Conservation (phyloP, 495 filamentous ascomycete species). For the Talaromyces adpressus region DNA sequence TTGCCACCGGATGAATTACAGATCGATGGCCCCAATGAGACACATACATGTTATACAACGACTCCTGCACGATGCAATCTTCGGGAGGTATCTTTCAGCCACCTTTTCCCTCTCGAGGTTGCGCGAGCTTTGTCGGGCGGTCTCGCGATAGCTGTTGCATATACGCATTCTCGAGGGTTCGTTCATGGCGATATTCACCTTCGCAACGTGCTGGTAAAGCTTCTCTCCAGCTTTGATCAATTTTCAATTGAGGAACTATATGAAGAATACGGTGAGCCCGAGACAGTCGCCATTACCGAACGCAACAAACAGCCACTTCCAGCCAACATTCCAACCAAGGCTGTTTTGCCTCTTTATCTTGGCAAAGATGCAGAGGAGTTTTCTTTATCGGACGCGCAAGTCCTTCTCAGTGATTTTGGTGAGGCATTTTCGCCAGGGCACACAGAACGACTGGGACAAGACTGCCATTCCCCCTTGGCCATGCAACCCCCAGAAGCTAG, state of each 20-base stretch:
- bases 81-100: slow-evolving; percentile 18
- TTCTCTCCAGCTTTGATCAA: slow-evolving; percentile 23
- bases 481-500: slow-evolving; percentile 25
- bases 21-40: slow-evolving; percentile 25
- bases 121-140: slow-evolving; percentile 20
- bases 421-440: slow-evolving; percentile 8
- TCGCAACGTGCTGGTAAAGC: slow-evolving; percentile 28
- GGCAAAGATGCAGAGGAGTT: slow-evolving; percentile 7
- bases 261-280: slow-evolving; percentile 17
- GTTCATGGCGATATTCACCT: slow-evolving; percentile 34
- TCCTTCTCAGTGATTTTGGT: slow-evolving; percentile 11
- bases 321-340: slow-evolving; percentile 7
- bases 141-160: slow-evolving; percentile 20
- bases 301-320: slow-evolving; percentile 8
- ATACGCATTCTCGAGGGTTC: slow-evolving; percentile 28
- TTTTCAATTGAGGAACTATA: slow-evolving; percentile 19
- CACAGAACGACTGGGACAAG: slow-evolving; percentile 7
- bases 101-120: slow-evolving; percentile 23
- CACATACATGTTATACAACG: slow-evolving; percentile 21
- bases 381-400: background rate
- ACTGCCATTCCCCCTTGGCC: slow-evolving; percentile 10
- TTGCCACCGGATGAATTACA: slow-evolving; percentile 18
- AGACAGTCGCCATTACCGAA: slow-evolving; percentile 10
- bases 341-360: slow-evolving; percentile 7
- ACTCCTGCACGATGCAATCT: slow-evolving; percentile 21